Evolutionary conservation across 1,284 basidiomycete genomes (phyloP), one percentile per base, ranked within the genome.

Genomic region (Cystobasidiaceae sp.): DNA sequence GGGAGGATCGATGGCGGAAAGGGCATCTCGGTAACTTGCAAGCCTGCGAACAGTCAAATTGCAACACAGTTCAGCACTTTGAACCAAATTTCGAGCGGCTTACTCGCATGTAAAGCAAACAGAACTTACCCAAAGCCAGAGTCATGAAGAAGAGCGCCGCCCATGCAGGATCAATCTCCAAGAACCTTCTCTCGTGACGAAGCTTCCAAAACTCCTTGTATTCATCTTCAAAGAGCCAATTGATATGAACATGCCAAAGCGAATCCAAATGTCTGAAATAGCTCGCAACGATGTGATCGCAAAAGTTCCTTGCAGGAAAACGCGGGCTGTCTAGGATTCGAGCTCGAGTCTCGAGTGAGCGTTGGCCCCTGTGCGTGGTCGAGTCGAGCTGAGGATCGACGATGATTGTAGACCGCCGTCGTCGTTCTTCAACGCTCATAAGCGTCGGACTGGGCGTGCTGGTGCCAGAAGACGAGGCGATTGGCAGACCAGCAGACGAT

Each of bases 121-220:
- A 3, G 15, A 8, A 52, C 60, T 32, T 43, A 62, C 60, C 60
- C 19, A 62, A 41, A 25, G 60, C 60, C 28, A 62, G 37, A 6
- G 60, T 62, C 49, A 52, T 43, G 17, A 52, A 44, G 27, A 43
- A 50, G 11, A 62, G 37, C 21, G 60, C 60, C 3, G 23, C 34
- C 60, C 60, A 62, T 43, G 60, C 60, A 34, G 60, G 60, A 62
- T 62, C 60, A 21, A 62, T 37, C 30, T 52, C 48, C 17, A 25
- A 4, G 45, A 34, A 32, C 30, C 50, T 44, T 19, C 41, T 50
- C n/a, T 44, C 27, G 4, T 44, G 2, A 15, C 50, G 4, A 5
- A 62, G 32, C 17, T 33, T 49, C 60, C 60, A 62, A 27, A 62
- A 62, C 15, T 54, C 37, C n/a, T 25, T 32, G 23, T 62, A 62